phyloP scores from a whole-genome alignment of 805 yeast genomes.

The Jamesozyma hellenica region DNA sequence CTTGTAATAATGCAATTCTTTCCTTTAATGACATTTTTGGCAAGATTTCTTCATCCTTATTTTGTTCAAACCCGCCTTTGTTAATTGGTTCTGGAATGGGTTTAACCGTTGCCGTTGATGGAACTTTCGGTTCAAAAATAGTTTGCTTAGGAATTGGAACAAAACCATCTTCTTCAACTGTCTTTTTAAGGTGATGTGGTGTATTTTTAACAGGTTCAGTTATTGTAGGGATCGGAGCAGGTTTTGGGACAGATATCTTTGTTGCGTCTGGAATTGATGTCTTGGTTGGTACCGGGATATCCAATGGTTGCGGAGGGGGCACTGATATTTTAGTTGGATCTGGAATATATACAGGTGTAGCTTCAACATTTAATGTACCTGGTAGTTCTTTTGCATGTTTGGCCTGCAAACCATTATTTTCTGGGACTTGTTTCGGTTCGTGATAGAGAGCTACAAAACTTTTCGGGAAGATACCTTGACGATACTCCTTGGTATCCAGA shows the following conservation, averaged over 20 bases:
- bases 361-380: too few species aligned
- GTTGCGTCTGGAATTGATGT: not conserved
- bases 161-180: constrained; percentile 7
- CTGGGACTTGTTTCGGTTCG: not conserved
- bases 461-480: constrained; percentile 78
- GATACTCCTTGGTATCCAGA: constrained; percentile 33
- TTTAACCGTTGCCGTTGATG: not conserved
- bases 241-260: not conserved
- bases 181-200: constrained; percentile 5
- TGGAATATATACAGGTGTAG: too few species aligned
- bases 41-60: constrained; percentile 36
- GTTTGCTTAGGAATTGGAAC: constrained; percentile 9
- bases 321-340: not conserved
- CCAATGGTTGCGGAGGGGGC: constrained; percentile 1
- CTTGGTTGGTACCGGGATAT: not conserved
- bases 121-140: constrained; percentile 4
- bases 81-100: constrained; percentile 6
- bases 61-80: constrained; percentile 4
- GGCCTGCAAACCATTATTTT: too few species aligned
- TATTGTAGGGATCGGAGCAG: not conserved
- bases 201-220: not conserved
- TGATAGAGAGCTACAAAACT: constrained; percentile 51
- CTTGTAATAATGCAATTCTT: constrained; percentile 73
- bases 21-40: constrained; percentile 81
- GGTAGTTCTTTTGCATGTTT: too few species aligned